Evolutionary conservation across 805 yeast genomes (phyloP), one percentile per base, ranked within the genome.

Genomic region (Candida golubevii): DNA sequence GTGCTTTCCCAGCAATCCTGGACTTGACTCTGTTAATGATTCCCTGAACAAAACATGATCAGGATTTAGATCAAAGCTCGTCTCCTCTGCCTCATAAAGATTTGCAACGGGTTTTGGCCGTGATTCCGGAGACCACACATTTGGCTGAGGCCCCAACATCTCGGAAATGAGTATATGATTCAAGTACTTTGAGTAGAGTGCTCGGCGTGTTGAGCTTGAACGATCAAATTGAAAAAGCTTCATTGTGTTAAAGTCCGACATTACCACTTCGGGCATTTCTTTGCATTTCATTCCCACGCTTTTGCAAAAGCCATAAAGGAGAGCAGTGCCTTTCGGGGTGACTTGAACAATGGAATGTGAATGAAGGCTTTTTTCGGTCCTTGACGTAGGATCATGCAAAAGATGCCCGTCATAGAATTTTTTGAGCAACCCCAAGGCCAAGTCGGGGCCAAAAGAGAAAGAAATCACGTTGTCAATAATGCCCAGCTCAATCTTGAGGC

Each of bases 301-400:
- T 40, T 71, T 67, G 48, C 84, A 80, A 59, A 82, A 88, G 13
- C 71, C 67, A 39, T 78, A 79, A 2, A 90, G 62, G 0, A 88
- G 57, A 0, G 88, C 82, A 7, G 88, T 80, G 1, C 97, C 98
- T 57, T 91, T 91, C 0, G 97, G 89, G 0, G 97, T 88, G 4
- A 96, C 96, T 58, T 91, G 97, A 27, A 88, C 58, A 2, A 69
- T 47, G 0, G 71, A 66, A 4, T 56, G 63, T 40, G 45, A 30
- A 26, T 74, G 74, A 6, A 82, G 72, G 35, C 59, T 65, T 11
- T 59, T 50, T 35, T 85, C 59, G 0, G 96, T 88, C 54, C 91
- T 67, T 49, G 85, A 89, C 3, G 78, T 77, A 0, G 96, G 96
- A 11, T 79, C 77, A 58, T 88, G 96, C 8, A 88, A 52, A 1